Base-by-base conservation (phyloP, 2,329 filamentous ascomycete species). In the Raffaelea albimanens region DNA sequence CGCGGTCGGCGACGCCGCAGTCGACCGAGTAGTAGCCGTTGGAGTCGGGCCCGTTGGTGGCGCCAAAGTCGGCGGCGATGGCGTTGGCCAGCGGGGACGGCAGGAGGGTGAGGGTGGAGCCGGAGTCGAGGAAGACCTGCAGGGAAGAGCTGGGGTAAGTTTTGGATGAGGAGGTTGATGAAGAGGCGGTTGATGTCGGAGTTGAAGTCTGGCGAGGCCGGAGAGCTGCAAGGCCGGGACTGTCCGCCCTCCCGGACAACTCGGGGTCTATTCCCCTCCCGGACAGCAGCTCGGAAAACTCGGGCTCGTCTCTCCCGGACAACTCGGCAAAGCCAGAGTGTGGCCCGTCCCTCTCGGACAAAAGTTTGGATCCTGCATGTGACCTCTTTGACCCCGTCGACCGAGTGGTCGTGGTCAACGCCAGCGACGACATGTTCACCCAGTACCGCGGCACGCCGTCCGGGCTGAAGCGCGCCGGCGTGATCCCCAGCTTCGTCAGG, bases 71-170 rank as follows among this genome's bases (percentile, higher is more conserved):
- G 20, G 61, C 56, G 19, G 71, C 72, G 29, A 81, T 71, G 39
- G 57, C 53, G n/a, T 63, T 56, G 39, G 74, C 74, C 29, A 87
- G 63, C 19, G 61, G 59, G 47, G 75, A 64, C 1, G 84, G 84
- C 2, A 88, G 68, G 47, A 86, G 76, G 44, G 77, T 83, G 56
- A 86, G 68, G 14, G 80, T 85, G 21, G 80, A 81, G 7, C 84
- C 84, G 22, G 79, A 84, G 63, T 88, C 84, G 40, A 87, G 71
- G 46, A 87, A 79, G 11, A 84, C 82, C 13, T 78, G 69, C 54
- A 71, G 64, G 16, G 55, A 55, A 40, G 65, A 65, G 56, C 62
- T 62, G 36, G 57, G 45, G 53, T 71, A 71, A 49, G 56, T 55
- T 40, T 58, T 61, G 29, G 53, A 57, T 41, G 57, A 5, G 9